These are phyloP conservation scores for Nannochloropsis oceanica DNA, from an alignment of 108 stramenopile species.

Conservation along the genomic window DNA sequence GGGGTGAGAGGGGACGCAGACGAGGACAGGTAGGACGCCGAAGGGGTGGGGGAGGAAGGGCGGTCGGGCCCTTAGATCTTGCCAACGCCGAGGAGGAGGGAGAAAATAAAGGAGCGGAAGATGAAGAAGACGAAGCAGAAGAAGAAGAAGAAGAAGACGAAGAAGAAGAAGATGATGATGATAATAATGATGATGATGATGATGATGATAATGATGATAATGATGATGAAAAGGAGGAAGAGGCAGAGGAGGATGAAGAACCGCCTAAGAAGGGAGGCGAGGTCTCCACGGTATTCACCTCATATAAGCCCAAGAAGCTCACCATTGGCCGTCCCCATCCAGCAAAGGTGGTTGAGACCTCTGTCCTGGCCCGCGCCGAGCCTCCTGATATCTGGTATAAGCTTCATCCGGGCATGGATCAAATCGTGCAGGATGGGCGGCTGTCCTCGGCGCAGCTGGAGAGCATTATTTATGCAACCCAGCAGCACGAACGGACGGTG, in stretches of 20 bases:
- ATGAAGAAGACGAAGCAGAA: too few species aligned
- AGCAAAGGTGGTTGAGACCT: conserved; percentile 9
- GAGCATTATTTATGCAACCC: conserved; percentile 22
- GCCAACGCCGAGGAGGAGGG: too few species aligned
- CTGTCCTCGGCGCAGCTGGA: conserved; percentile 27
- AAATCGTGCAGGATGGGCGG: background rate
- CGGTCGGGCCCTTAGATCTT: too few species aligned
- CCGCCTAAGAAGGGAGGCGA: background rate
- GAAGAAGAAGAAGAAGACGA: background rate
- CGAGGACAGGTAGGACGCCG: too few species aligned
- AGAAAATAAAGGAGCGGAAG: too few species aligned
- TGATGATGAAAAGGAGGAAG: background rate
- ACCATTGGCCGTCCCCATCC: conserved; percentile 15
- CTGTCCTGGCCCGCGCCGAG: conserved; percentile 13
- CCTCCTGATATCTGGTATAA: conserved; percentile 31
- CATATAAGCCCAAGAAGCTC: conserved; percentile 21
- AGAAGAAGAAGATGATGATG: background rate
- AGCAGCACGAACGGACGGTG: conserved; percentile 10
- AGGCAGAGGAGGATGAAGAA: background rate
- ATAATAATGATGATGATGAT: background rate
- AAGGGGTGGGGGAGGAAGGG: too few species aligned
- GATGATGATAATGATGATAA: background rate
- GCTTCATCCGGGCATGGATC: conserved; percentile 5
- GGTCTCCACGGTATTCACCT: background rate
- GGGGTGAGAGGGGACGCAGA: too few species aligned